Evolutionary conservation across 768 basidiomycete species (phyloP).

Genomic region (Wakefieldia striispora): DNA sequence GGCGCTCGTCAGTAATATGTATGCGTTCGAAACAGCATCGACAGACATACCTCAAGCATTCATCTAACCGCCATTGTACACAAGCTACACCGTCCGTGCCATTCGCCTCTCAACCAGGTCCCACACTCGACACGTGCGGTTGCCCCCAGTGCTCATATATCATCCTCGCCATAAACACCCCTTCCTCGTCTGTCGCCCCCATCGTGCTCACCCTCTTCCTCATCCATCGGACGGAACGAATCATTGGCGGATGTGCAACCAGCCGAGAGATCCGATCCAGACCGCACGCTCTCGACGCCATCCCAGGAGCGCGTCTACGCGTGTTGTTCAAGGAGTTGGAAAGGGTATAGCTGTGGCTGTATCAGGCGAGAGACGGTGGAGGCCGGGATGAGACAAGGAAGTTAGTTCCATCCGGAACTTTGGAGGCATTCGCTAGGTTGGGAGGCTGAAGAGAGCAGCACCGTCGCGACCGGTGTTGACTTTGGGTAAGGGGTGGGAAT

Average conservation of each 20-base stretch:
- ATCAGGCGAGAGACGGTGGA: conserved; percentile 7
- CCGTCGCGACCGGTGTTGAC: conserved; percentile 80
- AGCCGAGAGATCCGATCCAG: conserved; percentile 79
- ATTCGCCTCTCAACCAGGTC: no score
- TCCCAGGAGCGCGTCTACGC: no score
- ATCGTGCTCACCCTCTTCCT: conserved; percentile 2
- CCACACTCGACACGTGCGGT: no score
- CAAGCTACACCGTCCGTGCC: no score
- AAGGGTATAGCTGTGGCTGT: conserved; percentile 20
- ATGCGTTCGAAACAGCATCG: no score
- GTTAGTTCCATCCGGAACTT: conserved; percentile 67
- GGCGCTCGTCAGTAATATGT: no score
- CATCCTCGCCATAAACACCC: conserved; percentile 84
- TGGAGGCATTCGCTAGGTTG: conserved; percentile 86
- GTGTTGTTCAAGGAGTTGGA: conserved; percentile 21
- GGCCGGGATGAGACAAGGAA: conserved; percentile 4
- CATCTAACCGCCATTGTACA: no score
- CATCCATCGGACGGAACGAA: conserved; percentile 32
- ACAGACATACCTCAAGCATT: no score
- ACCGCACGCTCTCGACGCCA: conserved; percentile 55
- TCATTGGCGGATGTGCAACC: conserved; percentile 25
- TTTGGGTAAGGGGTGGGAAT: conserved; percentile 74
- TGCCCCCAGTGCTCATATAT: conserved; percentile 76
- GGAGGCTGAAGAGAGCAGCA: conserved; percentile 75
- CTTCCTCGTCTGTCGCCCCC: conserved; percentile 62